Base-by-base conservation (phyloP, 148 eudicot genomes). In the Rheum nobile region DNA sequence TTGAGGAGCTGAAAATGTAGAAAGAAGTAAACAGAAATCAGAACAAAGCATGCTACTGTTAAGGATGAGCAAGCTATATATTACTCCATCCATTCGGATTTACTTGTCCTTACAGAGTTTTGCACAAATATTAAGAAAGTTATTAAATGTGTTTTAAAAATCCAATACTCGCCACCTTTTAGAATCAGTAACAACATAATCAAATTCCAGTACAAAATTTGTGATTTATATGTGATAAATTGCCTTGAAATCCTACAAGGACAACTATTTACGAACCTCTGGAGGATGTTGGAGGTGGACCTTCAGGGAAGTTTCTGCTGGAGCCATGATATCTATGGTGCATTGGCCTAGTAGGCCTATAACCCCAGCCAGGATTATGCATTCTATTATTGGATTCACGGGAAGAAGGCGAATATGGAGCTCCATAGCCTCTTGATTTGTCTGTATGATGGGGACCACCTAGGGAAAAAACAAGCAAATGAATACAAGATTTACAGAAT, bases 261-360 rank as follows among this genome's bases (percentile, higher is more conserved):
- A n/a, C n/a, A n/a, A n/a, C n/a, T n/a, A n/a, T n/a, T n/a, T n/a
- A 77, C 85, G 48, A 69, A 95, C 97, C 98, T 95, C 93, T 86
- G 74, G 73, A 76, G 41, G 79, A 84, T 72, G 90, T 87, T 16
- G 90, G 92, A 68, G 88, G 80, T 71, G 90, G 86, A 81, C 89
- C 92, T 81, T 84, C 91, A 75, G 81, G 80, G 24, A 89, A 84
- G 39, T 89, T 90, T 79, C 96, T 80, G 78, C 61, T 70, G 76
- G 87, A 81, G 76, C 86, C 76, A 74, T 83, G 77, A 76, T 90
- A 88, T 59, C 87, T 75, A 77, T 86, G 86, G 84, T 87, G 89
- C 80, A 80, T 72, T 48, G 88, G 83, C 68, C 50, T 84, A 29
- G 93, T 84, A 29, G 93, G 86, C 79, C 88, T 93, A 69, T 55